A percentile compares a stretch with the other conserved stretches of the same genome.
Conservation (phyloP, 1,139 yeast genomes). For the Kluyveromyces marxianus region DNA sequence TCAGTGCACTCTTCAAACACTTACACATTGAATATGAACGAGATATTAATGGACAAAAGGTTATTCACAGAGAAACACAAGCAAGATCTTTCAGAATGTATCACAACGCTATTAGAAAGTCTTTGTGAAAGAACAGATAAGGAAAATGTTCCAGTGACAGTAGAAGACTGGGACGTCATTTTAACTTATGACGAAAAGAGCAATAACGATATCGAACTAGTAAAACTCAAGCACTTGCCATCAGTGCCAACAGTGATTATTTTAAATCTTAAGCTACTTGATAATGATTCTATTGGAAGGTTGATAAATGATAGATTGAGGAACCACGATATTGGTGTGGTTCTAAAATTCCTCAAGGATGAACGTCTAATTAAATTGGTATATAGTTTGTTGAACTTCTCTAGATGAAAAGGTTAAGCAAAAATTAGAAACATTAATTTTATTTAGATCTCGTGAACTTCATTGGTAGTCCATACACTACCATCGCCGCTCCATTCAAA, state of each 20-base stretch:
- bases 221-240: background rate
- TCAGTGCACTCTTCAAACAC: constrained; percentile 12
- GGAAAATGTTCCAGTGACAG: background rate
- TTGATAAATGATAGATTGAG: constrained; percentile 4
- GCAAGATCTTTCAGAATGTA: background rate
- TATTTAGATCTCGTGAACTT: constrained; percentile 6
- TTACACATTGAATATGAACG: constrained; percentile 8
- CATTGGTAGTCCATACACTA: constrained; percentile 68
- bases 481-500: constrained; percentile 78
- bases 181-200: constrained; percentile 4
- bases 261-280: constrained; percentile 7
- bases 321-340: constrained; percentile 10
- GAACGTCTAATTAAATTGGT: constrained; percentile 10
- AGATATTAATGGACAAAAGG: constrained; percentile 2
- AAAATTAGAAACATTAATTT: no score
- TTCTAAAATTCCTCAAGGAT: constrained; percentile 9
- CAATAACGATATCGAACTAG: constrained; percentile 5
- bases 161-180: constrained; percentile 7
- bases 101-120: background rate
- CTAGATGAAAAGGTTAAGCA: background rate
- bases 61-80: background rate
- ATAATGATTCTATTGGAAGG: constrained; percentile 5
- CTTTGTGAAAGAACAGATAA: background rate
- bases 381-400: constrained; percentile 11
- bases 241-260: constrained; percentile 1